phyloP scores from a whole-genome alignment of 306 rosid genomes.

The Trifolium fragiferum region DNA sequence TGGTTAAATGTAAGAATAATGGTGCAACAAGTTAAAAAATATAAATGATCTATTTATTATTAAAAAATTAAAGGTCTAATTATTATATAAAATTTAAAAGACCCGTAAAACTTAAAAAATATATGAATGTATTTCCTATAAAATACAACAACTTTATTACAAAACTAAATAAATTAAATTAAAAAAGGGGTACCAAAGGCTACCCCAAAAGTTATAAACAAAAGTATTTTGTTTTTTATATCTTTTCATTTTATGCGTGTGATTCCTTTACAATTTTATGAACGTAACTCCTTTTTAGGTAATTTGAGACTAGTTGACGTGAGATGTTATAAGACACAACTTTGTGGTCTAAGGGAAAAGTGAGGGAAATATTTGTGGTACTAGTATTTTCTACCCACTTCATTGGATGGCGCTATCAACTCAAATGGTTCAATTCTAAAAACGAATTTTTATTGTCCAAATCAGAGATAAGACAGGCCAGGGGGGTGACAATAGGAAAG shows the following conservation, averaged over 20 bases:
- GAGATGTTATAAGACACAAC: slow-evolving; percentile 12
- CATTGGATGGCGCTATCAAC: slow-evolving; percentile 52
- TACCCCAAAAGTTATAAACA: too few species aligned
- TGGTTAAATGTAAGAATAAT: too few species aligned
- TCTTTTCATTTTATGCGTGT: neutral
- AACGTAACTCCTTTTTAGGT: slow-evolving; percentile 34
- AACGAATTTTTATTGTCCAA: slow-evolving; percentile 43
- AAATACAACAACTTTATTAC: too few species aligned
- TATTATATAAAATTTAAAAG: too few species aligned
- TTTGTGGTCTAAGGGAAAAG: slow-evolving; percentile 44
- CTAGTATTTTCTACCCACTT: slow-evolving; percentile 45
- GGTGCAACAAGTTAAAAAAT: too few species aligned
- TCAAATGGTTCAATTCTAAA: slow-evolving; percentile 50
- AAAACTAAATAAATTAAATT: too few species aligned
- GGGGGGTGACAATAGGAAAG: neutral
- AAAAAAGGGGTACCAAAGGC: too few species aligned
- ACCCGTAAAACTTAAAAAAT: too few species aligned
- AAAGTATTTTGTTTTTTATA: too few species aligned
- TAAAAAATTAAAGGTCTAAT: too few species aligned
- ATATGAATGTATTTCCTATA: too few species aligned
- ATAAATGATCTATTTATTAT: too few species aligned
- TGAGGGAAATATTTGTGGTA: slow-evolving; percentile 28
- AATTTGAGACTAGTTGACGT: slow-evolving; percentile 40
- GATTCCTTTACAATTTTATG: slow-evolving; percentile 43
- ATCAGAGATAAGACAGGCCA: neutral